Base-by-base conservation (phyloP, 2,329 filamentous ascomycete species). In the Arthrobotrys musiformis region DNA sequence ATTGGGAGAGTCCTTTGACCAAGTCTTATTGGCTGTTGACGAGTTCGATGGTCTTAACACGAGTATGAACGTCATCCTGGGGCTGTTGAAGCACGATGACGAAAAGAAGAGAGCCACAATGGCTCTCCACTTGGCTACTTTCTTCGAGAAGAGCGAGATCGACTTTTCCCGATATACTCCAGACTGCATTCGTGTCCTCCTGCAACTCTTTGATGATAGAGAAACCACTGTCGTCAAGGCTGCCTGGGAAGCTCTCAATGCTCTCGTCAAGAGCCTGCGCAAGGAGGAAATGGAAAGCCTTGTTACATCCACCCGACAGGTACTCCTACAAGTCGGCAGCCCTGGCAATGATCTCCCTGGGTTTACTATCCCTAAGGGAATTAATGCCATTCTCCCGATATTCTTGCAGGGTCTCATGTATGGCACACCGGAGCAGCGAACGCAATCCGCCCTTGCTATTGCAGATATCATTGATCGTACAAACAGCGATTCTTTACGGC, bases 241-340 rank as follows among this genome's bases (percentile, higher is more conserved):
- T 50, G 90, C 94, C 22, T 98, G 94, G 94, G 87, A 89, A 67
- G 94, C 94, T 4, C 88, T 99, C 74, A 93, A 86, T 80, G 92
- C 92, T 72, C 91, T 99, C 80, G 97, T 94, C 52, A 94, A 94
- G 83, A 91, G 90, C 81, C 88, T 99, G 78, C 91, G 91, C 82
- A 99, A 99, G 84, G 96, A 99, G 82, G 94, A 98, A 84, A 98
- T 99, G 95, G 96, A 99, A 82, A 90, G 91, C 0, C 87, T 99
- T 52, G 93, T 97, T 17, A 86, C 89, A 66, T 95, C 94, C 0
- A 97, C 94, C 1, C 88, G 94, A 74, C 92, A 96, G 83, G 91
- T 92, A 0, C 87, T 99, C 67, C 90, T 92, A 79, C 93, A 94
- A 81, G 92, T 98, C 54, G 95, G 96, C 80, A 92, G 97, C 50